Percentiles rank a stretch among this genome's conserved stretches.
Evolutionary conservation across 2,329 filamentous ascomycete genomes (phyloP).

Genomic region (Intubia oerlemansii): DNA sequence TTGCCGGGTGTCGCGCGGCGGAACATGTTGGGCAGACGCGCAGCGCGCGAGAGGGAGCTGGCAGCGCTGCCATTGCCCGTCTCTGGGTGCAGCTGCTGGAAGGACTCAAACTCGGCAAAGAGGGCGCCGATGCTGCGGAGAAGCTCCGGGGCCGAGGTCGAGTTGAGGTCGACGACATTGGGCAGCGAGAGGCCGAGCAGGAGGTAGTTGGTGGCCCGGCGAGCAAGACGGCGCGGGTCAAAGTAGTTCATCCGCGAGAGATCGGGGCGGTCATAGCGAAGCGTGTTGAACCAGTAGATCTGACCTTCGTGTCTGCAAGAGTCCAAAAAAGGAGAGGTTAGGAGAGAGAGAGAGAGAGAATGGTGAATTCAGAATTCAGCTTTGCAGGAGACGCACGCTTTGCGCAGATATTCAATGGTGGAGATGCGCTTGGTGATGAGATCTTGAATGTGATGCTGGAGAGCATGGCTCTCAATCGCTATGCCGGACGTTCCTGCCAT

Average conservation of each 20-base stretch:
- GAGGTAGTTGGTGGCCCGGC: conserved; percentile 83
- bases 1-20: conserved; percentile 40
- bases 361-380: too few relatives aligned
- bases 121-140: conserved; percentile 70
- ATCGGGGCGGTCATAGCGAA: conserved; percentile 72
- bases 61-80: conserved; percentile 37
- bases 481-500: conserved; percentile 5
- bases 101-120: conserved; percentile 79
- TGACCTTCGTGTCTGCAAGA: conserved; percentile 62
- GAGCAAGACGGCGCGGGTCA: conserved; percentile 61
- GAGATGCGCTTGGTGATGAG: conserved; percentile 81
- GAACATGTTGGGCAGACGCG: conserved; percentile 68
- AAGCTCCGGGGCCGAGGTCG: conserved; percentile 61
- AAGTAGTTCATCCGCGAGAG: conserved; percentile 70
- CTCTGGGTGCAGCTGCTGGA: conserved; percentile 68
- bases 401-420: conserved; percentile 78
- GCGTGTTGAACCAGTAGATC: conserved; percentile 96
- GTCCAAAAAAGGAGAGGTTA: background rate
- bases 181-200: conserved; percentile 83
- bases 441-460: conserved; percentile 54
- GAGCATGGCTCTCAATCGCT: conserved; percentile 20
- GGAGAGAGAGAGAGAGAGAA: background rate
- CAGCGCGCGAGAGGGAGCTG: conserved; percentile 46
- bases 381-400: conserved; percentile 77
- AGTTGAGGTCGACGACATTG: conserved; percentile 71